Percentiles rank a stretch among this genome's conserved stretches.
These are phyloP conservation scores for Pyrenophora teres DNA, from an alignment of 2,329 filamentous ascomycete species.

Conservation along the genomic window DNA sequence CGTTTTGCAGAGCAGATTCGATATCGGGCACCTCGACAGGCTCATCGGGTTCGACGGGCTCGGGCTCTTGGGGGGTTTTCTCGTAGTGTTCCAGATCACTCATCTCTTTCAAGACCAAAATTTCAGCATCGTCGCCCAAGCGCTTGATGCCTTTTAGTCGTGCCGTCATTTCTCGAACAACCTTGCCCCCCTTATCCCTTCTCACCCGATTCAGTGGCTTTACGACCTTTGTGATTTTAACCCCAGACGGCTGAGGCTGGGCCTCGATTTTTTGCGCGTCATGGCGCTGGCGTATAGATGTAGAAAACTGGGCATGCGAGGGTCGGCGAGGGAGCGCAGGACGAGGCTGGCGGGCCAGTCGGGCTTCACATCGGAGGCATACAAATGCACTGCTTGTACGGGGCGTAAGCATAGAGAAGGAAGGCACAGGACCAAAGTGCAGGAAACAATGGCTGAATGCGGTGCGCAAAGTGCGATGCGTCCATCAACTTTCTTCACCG, in stretches of 20 bases:
- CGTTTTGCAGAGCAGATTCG: slow-evolving; percentile 32
- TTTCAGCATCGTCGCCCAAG: slow-evolving; percentile 43
- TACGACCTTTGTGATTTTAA: slow-evolving; percentile 16
- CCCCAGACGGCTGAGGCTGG: not conserved
- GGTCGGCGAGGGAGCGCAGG: slow-evolving; percentile 18
- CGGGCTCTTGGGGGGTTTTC: slow-evolving; percentile 2
- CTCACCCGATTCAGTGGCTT: slow-evolving; percentile 27
- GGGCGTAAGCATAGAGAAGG: slow-evolving; percentile 44
- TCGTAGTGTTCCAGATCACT: slow-evolving; percentile 4
- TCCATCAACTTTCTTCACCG: slow-evolving; percentile 38
- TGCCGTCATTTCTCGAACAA: slow-evolving; percentile 35
- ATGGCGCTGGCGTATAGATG: slow-evolving; percentile 31
- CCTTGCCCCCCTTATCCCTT: slow-evolving; percentile 26
- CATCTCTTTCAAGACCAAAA: slow-evolving; percentile 43
- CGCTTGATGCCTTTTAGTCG: slow-evolving; percentile 35
- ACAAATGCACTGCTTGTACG: slow-evolving; percentile 45
- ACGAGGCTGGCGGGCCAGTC: slow-evolving; percentile 28
- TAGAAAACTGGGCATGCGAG: slow-evolving; percentile 35
- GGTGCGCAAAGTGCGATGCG: slow-evolving; percentile 10
- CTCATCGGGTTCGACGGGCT: slow-evolving; percentile 11
- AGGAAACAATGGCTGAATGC: slow-evolving; percentile 6
- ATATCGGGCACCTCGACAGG: slow-evolving; percentile 28
- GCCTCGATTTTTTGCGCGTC: slow-evolving; percentile 16
- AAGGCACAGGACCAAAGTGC: not conserved
- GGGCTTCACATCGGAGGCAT: slow-evolving; percentile 48